Base-by-base conservation (phyloP, 2,329 filamentous ascomycete genomes). In the Cladophialophora chaetospira region DNA sequence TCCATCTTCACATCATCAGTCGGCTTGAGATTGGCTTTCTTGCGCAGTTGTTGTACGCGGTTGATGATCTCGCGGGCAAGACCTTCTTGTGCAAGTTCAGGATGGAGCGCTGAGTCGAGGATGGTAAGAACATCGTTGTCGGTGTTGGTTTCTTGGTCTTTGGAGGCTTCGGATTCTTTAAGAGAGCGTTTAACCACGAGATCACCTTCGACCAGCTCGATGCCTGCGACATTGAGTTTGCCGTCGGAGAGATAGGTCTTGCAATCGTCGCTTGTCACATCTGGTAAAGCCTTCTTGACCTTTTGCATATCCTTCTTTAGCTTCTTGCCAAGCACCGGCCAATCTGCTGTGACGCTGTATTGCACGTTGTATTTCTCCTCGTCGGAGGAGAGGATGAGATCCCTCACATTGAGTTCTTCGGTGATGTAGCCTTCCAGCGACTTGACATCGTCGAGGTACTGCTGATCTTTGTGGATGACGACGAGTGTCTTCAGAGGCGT, bases 1-100 rank as follows among this genome's bases (percentile, higher is more conserved):
- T 95, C 89, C 89, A 99, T 96, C 76, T 88, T 89, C 61, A 99
- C 87, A 69, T 97, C 94, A 69, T 99, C 94, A 0, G 93, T 97
- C 1, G 91, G 86, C 62, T 92, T 85, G 50, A 99, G 79, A 0
- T 91, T 91, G 5, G 92, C 92, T 78, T 94, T 94, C 83, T 99
- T 99, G 64, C 94, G 86, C 61, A 97, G 79, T 65, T 89, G 84
- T 76, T 99, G 94, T 19, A 99, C 88, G 36, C 93, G 87, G 72
- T 96, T 88, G 77, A 99, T 88, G 63, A 99, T 88, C 74, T 97
- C 94, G 67, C 94, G 83, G 1, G 89, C 93, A 52, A 99, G 75
- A 53, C 92, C 94, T 73, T 97, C 92, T 63, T 92, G 85, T 44
- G 88, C 88, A 31, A 99, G 80, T 69, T 96, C 91, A 0, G 91